Percentiles rank a stretch among this genome's conserved stretches.
Evolutionary conservation across 208 protist genomes (phyloP).

Genomic region (Leishmania mexicana): DNA sequence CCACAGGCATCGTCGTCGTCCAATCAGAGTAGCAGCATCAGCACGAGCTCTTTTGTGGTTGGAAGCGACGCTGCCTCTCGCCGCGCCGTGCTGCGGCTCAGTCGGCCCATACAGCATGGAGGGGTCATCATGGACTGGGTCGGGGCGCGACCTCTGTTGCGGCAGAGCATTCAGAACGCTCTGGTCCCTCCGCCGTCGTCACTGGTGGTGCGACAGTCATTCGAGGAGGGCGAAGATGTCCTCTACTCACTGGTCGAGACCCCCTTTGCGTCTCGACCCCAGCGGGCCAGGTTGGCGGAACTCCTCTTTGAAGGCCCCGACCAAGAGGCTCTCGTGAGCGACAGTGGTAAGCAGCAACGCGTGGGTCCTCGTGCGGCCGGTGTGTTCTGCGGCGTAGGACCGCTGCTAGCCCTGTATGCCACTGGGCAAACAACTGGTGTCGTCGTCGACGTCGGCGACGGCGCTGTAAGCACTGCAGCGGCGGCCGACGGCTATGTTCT

Average conservation of each 20-base stretch:
- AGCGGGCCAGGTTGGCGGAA: conserved; percentile 59
- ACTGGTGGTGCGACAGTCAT: neutral
- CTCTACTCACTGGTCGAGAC: conserved; percentile 57
- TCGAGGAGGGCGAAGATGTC: conserved; percentile 5
- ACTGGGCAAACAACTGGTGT: conserved; percentile 65
- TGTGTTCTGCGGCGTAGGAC: conserved; percentile 54
- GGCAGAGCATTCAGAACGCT: conserved; percentile 17
- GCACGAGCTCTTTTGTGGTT: neutral
- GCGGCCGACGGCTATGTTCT: conserved; percentile 59
- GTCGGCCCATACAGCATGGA: conserved; percentile 76
- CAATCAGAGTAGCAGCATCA: neutral
- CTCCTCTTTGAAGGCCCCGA: conserved; percentile 45
- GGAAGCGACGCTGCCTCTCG: conserved; percentile 32
- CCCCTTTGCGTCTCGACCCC: conserved; percentile 58
- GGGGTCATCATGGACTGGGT: conserved; percentile 52
- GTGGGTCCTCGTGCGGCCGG: conserved; percentile 39
- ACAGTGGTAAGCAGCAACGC: conserved; percentile 74
- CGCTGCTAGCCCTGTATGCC: conserved; percentile 64
- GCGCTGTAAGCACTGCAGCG: conserved; percentile 48
- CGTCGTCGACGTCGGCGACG: conserved; percentile 66
- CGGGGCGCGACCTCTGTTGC: conserved; percentile 28
- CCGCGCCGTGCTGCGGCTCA: conserved; percentile 63
- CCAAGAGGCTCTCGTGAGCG: neutral
- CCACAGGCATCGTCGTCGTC: neutral
- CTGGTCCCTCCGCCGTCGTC: conserved; percentile 1